Conservation (phyloP, 106 monocot genomes). For the Phalaenopsis equestris region DNA sequence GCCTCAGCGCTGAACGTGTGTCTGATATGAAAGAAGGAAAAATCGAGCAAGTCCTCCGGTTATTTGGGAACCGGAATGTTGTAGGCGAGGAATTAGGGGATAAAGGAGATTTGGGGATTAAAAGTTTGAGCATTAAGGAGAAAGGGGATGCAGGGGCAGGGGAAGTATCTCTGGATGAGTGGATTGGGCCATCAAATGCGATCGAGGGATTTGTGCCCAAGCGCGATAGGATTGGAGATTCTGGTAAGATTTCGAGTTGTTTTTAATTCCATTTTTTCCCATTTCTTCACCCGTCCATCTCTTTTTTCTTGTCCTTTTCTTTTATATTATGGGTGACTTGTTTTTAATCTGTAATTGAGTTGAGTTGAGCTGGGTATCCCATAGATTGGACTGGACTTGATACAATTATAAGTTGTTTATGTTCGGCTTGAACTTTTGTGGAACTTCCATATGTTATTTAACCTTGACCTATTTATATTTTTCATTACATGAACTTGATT, state of each 20-base stretch:
- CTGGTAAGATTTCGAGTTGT: background rate
- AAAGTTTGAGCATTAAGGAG: slow-evolving; percentile 52
- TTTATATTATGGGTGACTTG: background rate
- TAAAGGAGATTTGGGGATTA: slow-evolving; percentile 12
- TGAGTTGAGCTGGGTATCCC: no score
- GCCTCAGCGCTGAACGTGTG: slow-evolving; percentile 25
- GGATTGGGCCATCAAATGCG: slow-evolving; percentile 63
- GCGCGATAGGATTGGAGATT: slow-evolving; percentile 32
- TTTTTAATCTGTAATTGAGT: no score
- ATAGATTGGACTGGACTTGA: no score
- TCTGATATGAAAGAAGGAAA: slow-evolving; percentile 14
- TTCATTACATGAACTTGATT: no score
- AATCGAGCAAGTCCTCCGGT: slow-evolving; percentile 22
- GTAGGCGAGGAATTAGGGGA: background rate
- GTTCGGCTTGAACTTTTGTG: no score
- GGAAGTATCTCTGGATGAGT: slow-evolving; percentile 45
- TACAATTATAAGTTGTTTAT: no score
- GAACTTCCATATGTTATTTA: no score
- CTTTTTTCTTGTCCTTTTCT: background rate
- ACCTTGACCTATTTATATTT: no score
- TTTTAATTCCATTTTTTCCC: background rate
- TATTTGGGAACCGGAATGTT: slow-evolving; percentile 23
- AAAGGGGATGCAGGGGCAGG: slow-evolving; percentile 23
- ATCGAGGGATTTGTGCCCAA: slow-evolving; percentile 85
- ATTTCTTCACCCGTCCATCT: background rate